phyloP scores from a whole-genome alignment of 768 basidiomycete species.

The Serendipita indica region DNA sequence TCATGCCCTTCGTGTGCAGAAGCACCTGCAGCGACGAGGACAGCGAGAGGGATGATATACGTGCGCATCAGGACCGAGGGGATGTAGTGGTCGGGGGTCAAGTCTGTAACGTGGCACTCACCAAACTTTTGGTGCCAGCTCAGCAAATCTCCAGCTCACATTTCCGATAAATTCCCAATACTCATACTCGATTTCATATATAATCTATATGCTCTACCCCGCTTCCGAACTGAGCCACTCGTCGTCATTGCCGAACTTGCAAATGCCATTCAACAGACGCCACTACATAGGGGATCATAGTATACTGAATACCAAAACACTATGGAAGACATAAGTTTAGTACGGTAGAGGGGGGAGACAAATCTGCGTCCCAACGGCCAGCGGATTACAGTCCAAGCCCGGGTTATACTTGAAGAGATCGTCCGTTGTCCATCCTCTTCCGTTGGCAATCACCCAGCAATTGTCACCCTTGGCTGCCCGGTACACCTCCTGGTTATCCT shows the following conservation, averaged over 20 bases:
- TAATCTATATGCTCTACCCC: too few species aligned
- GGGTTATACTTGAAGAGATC: not conserved
- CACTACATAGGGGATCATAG: too few species aligned
- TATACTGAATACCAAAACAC: too few species aligned
- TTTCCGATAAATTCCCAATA: too few species aligned
- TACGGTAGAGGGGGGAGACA: not conserved
- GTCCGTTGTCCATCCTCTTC: not conserved
- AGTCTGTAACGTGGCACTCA: constrained; percentile 6
- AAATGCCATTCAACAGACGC: too few species aligned
- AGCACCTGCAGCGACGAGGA: not conserved
- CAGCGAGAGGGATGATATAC: not conserved
- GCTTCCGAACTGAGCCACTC: too few species aligned
- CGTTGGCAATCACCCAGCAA: constrained; percentile 3
- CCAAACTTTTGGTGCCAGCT: too few species aligned
- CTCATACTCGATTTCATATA: too few species aligned
- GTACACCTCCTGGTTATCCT: not conserved
- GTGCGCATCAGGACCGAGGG: constrained; percentile 2
- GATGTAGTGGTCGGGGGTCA: constrained; percentile 4
- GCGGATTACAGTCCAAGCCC: not conserved
- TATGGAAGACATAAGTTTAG: too few species aligned
- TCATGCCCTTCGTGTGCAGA: constrained; percentile 9
- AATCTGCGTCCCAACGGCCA: not conserved
- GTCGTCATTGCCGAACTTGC: too few species aligned
- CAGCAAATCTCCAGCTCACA: too few species aligned
- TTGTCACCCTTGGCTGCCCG: not conserved